Evolutionary conservation across 768 basidiomycete species (phyloP).

Genomic region (Lactarius deliciosus): DNA sequence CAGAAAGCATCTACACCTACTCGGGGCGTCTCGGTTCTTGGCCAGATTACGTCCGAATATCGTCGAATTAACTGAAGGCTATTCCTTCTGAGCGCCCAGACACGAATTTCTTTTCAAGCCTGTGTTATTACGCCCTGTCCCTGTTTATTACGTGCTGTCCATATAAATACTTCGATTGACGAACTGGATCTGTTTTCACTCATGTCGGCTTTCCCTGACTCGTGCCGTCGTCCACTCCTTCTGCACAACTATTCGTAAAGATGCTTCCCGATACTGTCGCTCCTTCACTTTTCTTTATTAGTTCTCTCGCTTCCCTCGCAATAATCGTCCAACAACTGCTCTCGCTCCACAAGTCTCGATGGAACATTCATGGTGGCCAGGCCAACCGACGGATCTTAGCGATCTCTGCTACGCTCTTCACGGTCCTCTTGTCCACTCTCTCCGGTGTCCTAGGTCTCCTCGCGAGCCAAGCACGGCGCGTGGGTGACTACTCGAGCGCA

Average conservation of each 20-base stretch:
- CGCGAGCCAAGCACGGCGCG: conserved; percentile 5
- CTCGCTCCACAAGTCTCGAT: conserved; percentile 17
- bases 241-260: conserved; percentile 10
- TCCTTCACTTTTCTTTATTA: conserved; percentile 26
- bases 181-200: not conserved
- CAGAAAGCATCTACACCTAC: conserved; percentile 9
- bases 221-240: conserved; percentile 11
- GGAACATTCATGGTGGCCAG: conserved; percentile 15
- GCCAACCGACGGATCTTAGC: conserved; percentile 19
- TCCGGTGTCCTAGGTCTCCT: conserved; percentile 19
- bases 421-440: conserved; percentile 14
- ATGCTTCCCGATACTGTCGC: conserved; percentile 18
- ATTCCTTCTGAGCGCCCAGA: not conserved
- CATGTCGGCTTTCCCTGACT: conserved; percentile 16
- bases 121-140: not conserved
- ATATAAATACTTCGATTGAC: conserved; percentile 12
- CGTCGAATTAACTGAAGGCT: conserved; percentile 1
- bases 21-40: conserved; percentile 15
- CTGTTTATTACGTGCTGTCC: conserved; percentile 5
- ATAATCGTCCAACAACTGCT: conserved; percentile 12
- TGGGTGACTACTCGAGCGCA: conserved; percentile 12
- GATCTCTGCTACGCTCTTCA: conserved; percentile 10
- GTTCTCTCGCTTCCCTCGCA: conserved; percentile 12
- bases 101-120: conserved; percentile 5
- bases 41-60: conserved; percentile 24